Evolutionary conservation across 2,329 filamentous ascomycete species (phyloP), one percentile per base, ranked within the genome.

Genomic region (Colletotrichum sp.): DNA sequence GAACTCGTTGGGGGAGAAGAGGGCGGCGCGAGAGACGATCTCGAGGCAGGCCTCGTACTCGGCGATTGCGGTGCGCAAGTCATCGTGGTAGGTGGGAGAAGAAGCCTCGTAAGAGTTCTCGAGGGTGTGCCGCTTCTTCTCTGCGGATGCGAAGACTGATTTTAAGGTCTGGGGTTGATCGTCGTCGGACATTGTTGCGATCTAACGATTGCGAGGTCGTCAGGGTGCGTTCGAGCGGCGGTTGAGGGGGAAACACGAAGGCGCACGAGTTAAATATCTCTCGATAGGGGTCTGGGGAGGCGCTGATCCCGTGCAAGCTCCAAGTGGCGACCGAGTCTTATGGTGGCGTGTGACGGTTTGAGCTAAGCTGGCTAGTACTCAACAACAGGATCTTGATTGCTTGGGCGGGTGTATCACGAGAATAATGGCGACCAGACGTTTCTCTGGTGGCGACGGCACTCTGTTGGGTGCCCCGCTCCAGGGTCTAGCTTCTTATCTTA

Each of bases 1-100:
- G 1, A 91, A 90, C 85, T 99, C 97, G 85, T 99, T 99, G 44
- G 93, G 89, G 79, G 95, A 98, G 90, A 99, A 99, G 69, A 99
- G 88, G 1, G 95, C 94, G 30, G 97, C 88, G 76, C 92, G 89
- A 78, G 92, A 88, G 78, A 95, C 92, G 72, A 95, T 91, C 75
- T 91, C 88, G 75, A 94, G 88, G 84, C 95, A 96, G 83, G 94
- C 89, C 81, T 94, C 89, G 85, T 98, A 96, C 69, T 92, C 90
- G 78, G 90, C 85, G 79, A 98, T 92, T 55, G 95, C 91, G 52
- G 89, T 85, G 76, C 88, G 87, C 79, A 98, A 89, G 80, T 92
- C 92, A 79, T 93, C 90, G 82, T 92, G 92, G 86, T 94, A 96
- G 71, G 88, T 84, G 12, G 69, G 76, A 28, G 91, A 92, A 79